These are phyloP conservation scores for Cicer bijugum DNA, from an alignment of 306 rosid species.

Conservation along the genomic window DNA sequence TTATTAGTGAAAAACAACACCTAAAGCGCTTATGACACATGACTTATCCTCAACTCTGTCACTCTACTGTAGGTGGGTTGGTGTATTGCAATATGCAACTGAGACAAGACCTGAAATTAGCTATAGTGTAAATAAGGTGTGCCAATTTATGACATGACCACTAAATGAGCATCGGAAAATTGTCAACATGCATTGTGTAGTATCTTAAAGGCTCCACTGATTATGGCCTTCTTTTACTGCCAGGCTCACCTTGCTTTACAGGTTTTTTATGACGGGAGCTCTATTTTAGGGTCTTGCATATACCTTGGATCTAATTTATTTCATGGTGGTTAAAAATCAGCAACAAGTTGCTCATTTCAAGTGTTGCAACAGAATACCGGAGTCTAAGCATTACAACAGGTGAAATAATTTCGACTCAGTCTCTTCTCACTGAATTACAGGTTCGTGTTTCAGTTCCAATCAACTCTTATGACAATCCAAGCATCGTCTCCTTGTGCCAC, in stretches of 20 bases:
- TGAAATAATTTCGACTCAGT: background rate
- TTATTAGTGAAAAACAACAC: background rate
- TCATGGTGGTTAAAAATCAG: background rate
- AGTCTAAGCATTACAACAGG: background rate
- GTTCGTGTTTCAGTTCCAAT: background rate
- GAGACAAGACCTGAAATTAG: background rate
- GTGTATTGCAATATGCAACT: constrained; percentile 4
- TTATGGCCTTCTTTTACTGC: background rate
- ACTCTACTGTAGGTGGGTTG: background rate
- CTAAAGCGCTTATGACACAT: background rate
- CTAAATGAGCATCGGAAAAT: background rate
- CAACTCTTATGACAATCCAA: background rate
- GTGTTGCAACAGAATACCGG: background rate
- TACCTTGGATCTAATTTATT: background rate
- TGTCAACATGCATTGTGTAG: background rate
- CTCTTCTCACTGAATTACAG: background rate
- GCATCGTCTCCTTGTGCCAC: background rate
- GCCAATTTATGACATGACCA: background rate
- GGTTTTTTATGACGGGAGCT: background rate
- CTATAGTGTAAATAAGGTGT: background rate
- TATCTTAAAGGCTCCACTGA: background rate
- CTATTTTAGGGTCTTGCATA: background rate
- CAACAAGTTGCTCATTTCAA: background rate
- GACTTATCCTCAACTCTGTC: background rate
- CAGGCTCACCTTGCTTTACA: background rate